Percentiles rank a stretch among this genome's conserved stretches.
phyloP scores from a whole-genome alignment of 78 protist genomes.

The Creolimax fragrantissima region DNA sequence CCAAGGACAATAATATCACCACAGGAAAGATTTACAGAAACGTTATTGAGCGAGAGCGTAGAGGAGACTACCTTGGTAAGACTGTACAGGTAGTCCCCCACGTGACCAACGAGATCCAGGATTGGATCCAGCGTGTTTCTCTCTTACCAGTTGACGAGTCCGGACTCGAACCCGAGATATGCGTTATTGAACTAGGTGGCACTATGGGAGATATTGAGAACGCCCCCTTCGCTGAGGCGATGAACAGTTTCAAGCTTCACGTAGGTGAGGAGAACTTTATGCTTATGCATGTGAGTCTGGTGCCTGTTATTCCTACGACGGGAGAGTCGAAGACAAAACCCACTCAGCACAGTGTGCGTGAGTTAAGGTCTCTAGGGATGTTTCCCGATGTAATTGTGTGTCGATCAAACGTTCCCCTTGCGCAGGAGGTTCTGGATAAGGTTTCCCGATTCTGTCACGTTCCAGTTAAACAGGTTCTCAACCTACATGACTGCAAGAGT shows the following conservation, averaged over 20 bases:
- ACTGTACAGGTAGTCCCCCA: constrained; percentile 98
- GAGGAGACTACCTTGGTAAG: constrained; percentile 93
- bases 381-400: constrained; percentile 85
- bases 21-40: constrained; percentile 91
- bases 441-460: constrained; percentile 85
- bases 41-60: constrained; percentile 74
- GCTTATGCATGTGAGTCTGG: constrained; percentile 55
- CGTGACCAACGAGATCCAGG: constrained; percentile 73
- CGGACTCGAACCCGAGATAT: constrained; percentile 67
- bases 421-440: constrained; percentile 44
- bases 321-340: constrained; percentile 98
- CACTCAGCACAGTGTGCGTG: constrained; percentile 83
- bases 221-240: constrained; percentile 93
- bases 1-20: constrained; percentile 89
- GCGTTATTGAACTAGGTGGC: constrained; percentile 31
- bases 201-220: constrained; percentile 96
- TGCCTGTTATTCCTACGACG: constrained; percentile 65
- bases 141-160: constrained; percentile 64
- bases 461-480: constrained; percentile 41
- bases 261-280: constrained; percentile 55
- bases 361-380: constrained; percentile 81
- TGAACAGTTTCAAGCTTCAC: constrained; percentile 84
- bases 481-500: constrained; percentile 76
- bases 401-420: constrained; percentile 59
- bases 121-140: constrained; percentile 88